Evolutionary conservation across 2,329 filamentous ascomycete species (phyloP), one percentile per base, ranked within the genome.

Genomic region (Paraphaeosphaeria sporulosa): DNA sequence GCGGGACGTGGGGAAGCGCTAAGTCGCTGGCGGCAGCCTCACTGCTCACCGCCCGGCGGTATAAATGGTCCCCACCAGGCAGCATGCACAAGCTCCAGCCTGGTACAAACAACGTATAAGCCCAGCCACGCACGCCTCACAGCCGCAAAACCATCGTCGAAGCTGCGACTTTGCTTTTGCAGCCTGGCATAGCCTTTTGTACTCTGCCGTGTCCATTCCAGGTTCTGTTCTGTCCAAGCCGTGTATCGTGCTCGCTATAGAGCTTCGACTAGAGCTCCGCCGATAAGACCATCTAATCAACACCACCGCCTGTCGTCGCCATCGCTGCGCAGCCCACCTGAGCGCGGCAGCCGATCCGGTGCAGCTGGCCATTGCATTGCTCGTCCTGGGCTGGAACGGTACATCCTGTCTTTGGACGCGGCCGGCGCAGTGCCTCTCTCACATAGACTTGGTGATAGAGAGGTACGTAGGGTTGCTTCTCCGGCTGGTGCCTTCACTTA

Each of bases 91-190:
- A 43, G 46, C 25, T 43, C 23, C 47, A 34, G 44, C 30, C 46
- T 51, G 50, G 46, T 57, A 21, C 17, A 44, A 23, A 3, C 19
- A 23, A 44, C 42, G 19, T 44, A 23, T 44, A 42, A 43, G 46
- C 55, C 46, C 46, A 57, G 55, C 55, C 55, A 57, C 55, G 46
- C 55, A 57, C 55, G 46, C 43, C 55, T 56, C 34, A 30, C 27
- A 32, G 42, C 30, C 30, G 50, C 36, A 43, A 12, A 27, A 2
- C n/a, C n/a, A 27, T 15, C 27, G 27, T 46, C 40, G 25, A 7
- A 1, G 8, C 42, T 23, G 30, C n/a, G 25, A 36, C 52, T 36
- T 55, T 46, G 42, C 19, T 51, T 34, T 50, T 44, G 40, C 27
- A 44, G 23, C 47, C 38, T 43, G 19, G 12, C 30, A 30, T 57